Base-by-base conservation (phyloP, 2,329 filamentous ascomycete genomes). In the Penicillium sp. region DNA sequence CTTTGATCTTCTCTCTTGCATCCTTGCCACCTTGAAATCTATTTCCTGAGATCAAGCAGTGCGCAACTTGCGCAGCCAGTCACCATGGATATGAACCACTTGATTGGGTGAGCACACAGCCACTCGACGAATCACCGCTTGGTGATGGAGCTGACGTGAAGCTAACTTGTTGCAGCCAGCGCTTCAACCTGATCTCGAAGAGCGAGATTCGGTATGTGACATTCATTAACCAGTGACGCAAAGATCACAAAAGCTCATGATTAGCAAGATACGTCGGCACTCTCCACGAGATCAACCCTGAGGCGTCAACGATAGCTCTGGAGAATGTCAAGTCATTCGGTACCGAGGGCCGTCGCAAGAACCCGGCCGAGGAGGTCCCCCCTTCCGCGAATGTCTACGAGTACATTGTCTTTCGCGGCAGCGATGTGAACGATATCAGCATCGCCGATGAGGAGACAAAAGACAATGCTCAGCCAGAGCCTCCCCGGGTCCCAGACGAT, bases 391-490 rank as follows among this genome's bases (percentile, higher is more conserved):
- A 88, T 67, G 81, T 95, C 64, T 98, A 96, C 76, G 93, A 97
- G 68, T 97, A 96, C 75, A 97, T 98, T 65, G 90, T 98, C 56
- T 98, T 98, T 72, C 86, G 91, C 52, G 93, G 93, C 61, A 96
- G 89, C 70, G 93, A 98, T 76, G 93, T 98, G 66, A 98, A 98
- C 74, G 93, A 98, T 70, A 79, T 98, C 63, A 87, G 89, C 62
- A 91, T 98, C 64, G 90, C 95, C 64, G 86, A 95, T 61, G 81
- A 85, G 37, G 81, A 84, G 39, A 82, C 86, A 36, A 81, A 83
- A 59, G 75, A 82, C 54, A 81, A 82, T 61, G 84, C 88, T 68
- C 83, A 90, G 66, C 84, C 84, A 55, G 83, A 85, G 62, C 84
- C 85, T 50, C 85, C 86, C 45, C 82, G 84, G 56, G 82, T 95